phyloP scores from a whole-genome alignment of 805 yeast species.

The Dipodascus albidus region DNA sequence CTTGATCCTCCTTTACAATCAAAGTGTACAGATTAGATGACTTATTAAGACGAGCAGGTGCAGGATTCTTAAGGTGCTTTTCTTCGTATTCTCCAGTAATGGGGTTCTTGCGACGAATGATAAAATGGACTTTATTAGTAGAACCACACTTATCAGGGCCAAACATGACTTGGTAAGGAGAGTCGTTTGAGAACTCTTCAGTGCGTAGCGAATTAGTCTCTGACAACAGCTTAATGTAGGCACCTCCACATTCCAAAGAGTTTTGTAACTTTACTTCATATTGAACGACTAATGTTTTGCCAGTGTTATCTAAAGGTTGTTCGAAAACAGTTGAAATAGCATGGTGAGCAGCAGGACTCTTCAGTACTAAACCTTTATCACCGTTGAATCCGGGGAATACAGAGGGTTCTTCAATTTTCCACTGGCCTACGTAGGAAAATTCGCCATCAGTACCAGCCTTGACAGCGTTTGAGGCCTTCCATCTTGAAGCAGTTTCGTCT shows the following conservation, averaged over 20 bases:
- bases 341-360: constrained; percentile 66
- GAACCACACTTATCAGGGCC: constrained; percentile 91
- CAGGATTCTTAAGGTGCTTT: constrained; percentile 56
- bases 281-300: constrained; percentile 66
- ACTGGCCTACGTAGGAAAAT: constrained; percentile 55
- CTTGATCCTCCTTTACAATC: constrained; percentile 51
- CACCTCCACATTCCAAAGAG: constrained; percentile 79
- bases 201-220: constrained; percentile 27
- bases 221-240: constrained; percentile 66
- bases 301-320: constrained; percentile 44
- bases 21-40: constrained; percentile 62
- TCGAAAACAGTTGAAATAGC: constrained; percentile 63
- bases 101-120: constrained; percentile 49
- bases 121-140: constrained; percentile 70
- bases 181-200: constrained; percentile 44
- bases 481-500: constrained; percentile 28
- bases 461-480: constrained; percentile 48
- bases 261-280: constrained; percentile 81
- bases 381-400: constrained; percentile 46
- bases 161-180: constrained; percentile 81
- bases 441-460: constrained; percentile 37
- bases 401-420: constrained; percentile 59
- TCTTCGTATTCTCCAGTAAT: constrained; percentile 48
- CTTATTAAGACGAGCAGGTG: constrained; percentile 48
- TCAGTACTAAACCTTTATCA: constrained; percentile 70